Evolutionary conservation across 2,329 filamentous ascomycete genomes (phyloP), one percentile per base, ranked within the genome.

Genomic region (Colletotrichum lupini): DNA sequence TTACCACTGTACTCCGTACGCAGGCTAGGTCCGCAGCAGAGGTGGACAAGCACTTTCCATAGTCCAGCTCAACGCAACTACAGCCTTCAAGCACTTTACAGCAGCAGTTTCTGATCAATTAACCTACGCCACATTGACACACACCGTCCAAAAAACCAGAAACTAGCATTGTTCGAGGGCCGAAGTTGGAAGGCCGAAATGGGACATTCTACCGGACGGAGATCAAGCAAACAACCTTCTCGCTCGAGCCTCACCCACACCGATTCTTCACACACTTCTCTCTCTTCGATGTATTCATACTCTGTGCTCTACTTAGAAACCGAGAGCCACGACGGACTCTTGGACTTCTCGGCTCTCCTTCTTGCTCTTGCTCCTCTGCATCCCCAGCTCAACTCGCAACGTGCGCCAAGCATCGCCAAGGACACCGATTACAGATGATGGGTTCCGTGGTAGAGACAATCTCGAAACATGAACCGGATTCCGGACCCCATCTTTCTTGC

Each of bases 381-480:
- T 49, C 19, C 58, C 35, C 69, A 28, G 62, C 58, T 62, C 64
- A 68, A 68, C 55, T 73, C 56, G 56, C 71, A 71, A 71, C 71
- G 71, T 73, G 67, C 60, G 67, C 67, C 71, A 73, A 73, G 70
- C 53, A 57, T 30, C 60, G 67, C 67, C 70, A 73, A 73, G 70
- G 53, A 66, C 19, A 30, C 42, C 66, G 71, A 73, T 22, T 70
- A 61, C 60, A 71, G 71, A 73, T 71, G 71, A 73, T 62, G 67
- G 71, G 19, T 37, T 26, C 22, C 11, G 26, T 32, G 53, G 64
- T 22, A 30, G 19, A 70, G 35, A 49, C n/a, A 30, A 52, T 61
- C 60, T 58, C 61, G 71, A 73, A 73, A 73, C 71, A 70, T 24
- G 60, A 22, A 52, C 32, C 66, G 53, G 60, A 70, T 53, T 57